Evolutionary conservation across 495 filamentous ascomycete species (phyloP), one percentile per base, ranked within the genome.

Genomic region (Aspergillus heteromorphus): DNA sequence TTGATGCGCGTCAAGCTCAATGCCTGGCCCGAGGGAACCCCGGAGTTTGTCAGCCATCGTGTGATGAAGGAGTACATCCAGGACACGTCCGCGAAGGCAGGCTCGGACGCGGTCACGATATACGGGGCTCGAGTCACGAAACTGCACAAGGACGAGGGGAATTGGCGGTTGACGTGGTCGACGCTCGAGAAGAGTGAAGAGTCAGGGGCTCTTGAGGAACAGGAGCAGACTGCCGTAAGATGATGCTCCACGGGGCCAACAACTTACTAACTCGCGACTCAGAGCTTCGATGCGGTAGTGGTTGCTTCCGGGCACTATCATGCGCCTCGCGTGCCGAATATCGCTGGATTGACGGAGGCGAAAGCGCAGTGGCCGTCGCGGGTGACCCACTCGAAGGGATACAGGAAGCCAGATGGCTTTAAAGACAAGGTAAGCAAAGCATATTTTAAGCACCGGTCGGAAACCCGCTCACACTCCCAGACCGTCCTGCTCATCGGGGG

Each of bases 221-320:
- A 25, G 13, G 61, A 70, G 30, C 59, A 72, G 9, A 56, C 47
- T 40, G 19, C 57, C 30, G 65, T 66, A 61, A 40, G 58, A 19
- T 9, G 34, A 38, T 25, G 30, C 4, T 29, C 18, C 45, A 5
- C 48, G 1, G n/a, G 31, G 23, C 16, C 4, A 21, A 23, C 3
- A 6, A 13, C 27, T 19, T 31, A 51, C 21, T 55, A 13, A 40
- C 47, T 45, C 5, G 53, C 13, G 23, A 36, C 7, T 5, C 61
- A 79, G 75, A 62, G 48, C 1, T 85, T 83, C 41, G 79, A 85
- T 58, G 72, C 75, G 1, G 74, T 86, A 1, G 68, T 85, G 17
- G 74, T 86, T 8, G 80, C 78, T 2, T 78, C 75, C 4, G 83
- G 82, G 0, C 81, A 84, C 63, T 85, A 85, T 52, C 76, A 82